A percentile compares a stretch with the other conserved stretches of the same genome.
These are phyloP conservation scores for Colletotrichum simmondsii DNA, from an alignment of 2,329 filamentous ascomycete genomes.

Conservation along the genomic window DNA sequence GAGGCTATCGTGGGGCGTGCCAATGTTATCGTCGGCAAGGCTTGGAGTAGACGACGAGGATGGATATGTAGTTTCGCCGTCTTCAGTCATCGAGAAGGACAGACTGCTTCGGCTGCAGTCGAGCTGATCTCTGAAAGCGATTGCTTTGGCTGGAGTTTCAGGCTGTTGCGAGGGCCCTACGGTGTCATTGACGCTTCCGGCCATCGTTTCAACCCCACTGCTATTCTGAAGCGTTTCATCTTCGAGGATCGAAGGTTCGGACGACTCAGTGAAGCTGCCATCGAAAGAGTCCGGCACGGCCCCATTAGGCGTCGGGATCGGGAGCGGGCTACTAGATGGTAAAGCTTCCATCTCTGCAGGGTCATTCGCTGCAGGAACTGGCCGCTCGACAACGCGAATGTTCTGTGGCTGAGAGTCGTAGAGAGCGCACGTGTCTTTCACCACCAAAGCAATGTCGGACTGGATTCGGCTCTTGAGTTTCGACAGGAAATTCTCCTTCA, in stretches of 20 bases:
- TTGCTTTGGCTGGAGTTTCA: constrained; percentile 32
- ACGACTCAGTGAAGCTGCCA: constrained; percentile 27
- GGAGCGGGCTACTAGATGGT: constrained; percentile 24
- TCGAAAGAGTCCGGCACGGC: constrained; percentile 19
- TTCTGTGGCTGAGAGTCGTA: constrained; percentile 42
- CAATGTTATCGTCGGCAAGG: constrained; percentile 35
- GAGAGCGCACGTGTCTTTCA: constrained; percentile 62
- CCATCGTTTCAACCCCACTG: constrained; percentile 20
- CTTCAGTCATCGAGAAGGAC: constrained; percentile 28
- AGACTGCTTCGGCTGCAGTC: constrained; percentile 10
- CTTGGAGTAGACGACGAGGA: constrained; percentile 38
- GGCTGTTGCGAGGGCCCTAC: constrained; percentile 20
- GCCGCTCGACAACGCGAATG: constrained; percentile 31
- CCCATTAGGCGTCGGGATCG: constrained; percentile 17
- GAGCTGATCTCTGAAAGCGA: background rate
- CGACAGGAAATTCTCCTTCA: constrained; percentile 50
- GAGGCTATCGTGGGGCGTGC: constrained; percentile 37
- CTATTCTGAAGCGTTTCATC: constrained; percentile 32
- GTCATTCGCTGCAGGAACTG: constrained; percentile 29
- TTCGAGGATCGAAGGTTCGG: constrained; percentile 26
- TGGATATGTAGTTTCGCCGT: constrained; percentile 30
- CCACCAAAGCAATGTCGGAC: constrained; percentile 59
- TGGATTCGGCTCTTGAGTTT: constrained; percentile 58
- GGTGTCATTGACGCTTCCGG: constrained; percentile 18
- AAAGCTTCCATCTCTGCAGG: constrained; percentile 31